Evolutionary conservation across 805 yeast species (phyloP), one percentile per base, ranked within the genome.

Genomic region (Pichia deserticola): DNA sequence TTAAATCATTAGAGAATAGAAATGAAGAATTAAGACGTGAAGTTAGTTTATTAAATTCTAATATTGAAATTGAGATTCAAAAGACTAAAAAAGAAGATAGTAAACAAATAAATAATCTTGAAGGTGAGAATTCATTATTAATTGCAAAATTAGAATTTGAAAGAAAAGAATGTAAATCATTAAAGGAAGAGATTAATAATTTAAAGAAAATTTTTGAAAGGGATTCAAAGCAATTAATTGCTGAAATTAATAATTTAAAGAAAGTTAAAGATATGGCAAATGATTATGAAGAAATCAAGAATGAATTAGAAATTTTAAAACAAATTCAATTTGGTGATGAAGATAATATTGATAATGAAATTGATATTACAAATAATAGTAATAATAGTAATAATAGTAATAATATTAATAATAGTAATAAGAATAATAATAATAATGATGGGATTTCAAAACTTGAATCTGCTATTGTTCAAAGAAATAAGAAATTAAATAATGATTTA

Each of bases 201-300:
- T 69, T 72, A 43, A 52, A 71, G 5, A 74, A 73, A 3, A 53
- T 67, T 8, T 59, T 72, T 9, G 64, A 69, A 29, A 66, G 77
- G 25, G 88, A 84, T 55, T 55, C 74, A 2, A 57, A 59, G 2
- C 76, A 77, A 41, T 69, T 76, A 52, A 63, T 66, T n/a, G 63
- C 65, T 13, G 92, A 85, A 61, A 64, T 78, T 29, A 70, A 69
- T 9, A 61, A 63, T 5, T 68, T 86, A 55, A 78, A 77, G 58
- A 67, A 68, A 29, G 76, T 77, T 49, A 60, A 84, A 41, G 68
- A 69, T 4, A 64, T 70, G 34, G 78, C 81, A 46, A 67, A 74
- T 3, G 96, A 89, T 61, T 89, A 90, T 64, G 89, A 86, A 47
- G 89, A 87, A 53, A 63, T 89, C 44, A 89, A 88, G 62, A 77